Evolutionary conservation across 2,329 filamentous ascomycete species (phyloP).

Genomic region (Purpureocillium lavendulum): DNA sequence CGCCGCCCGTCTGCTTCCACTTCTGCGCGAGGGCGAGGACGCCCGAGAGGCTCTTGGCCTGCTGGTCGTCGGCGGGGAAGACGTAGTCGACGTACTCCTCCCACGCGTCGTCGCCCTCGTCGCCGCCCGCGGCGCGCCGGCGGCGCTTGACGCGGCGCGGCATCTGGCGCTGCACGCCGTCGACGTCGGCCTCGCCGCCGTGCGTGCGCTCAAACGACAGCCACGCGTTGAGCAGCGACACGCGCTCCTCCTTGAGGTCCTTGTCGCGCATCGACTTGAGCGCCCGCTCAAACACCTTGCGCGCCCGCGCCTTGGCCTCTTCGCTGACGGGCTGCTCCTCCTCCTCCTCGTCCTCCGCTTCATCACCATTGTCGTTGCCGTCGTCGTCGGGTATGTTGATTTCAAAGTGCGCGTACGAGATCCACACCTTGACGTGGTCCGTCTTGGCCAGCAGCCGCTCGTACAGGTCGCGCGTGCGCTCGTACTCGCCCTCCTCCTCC

Average conservation of each 20-base stretch:
- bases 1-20: conserved; percentile 62
- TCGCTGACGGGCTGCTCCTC: conserved; percentile 68
- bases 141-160: conserved; percentile 87
- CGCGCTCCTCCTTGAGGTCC: conserved; percentile 89
- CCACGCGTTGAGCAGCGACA: conserved; percentile 86
- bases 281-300: conserved; percentile 76
- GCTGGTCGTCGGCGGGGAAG: conserved; percentile 90
- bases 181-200: conserved; percentile 65
- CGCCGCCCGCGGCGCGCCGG: conserved; percentile 60
- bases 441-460: conserved; percentile 89
- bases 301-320: conserved; percentile 72
- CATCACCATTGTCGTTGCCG: conserved; percentile 42
- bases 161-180: conserved; percentile 87
- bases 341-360: conserved; percentile 39
- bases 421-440: conserved; percentile 99
- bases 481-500: conserved; percentile 89
- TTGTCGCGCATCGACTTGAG: conserved; percentile 82
- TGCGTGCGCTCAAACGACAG: conserved; percentile 84
- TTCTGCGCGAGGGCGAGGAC: conserved; percentile 77
- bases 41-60: conserved; percentile 73
- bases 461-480: conserved; percentile 72
- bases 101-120: conserved; percentile 63
- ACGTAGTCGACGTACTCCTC: conserved; percentile 96
- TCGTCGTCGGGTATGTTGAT: conserved; percentile 81
- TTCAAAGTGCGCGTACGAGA: conserved; percentile 96